Conservation (phyloP, 805 yeast genomes). For the Blastobotrys terrestris region DNA sequence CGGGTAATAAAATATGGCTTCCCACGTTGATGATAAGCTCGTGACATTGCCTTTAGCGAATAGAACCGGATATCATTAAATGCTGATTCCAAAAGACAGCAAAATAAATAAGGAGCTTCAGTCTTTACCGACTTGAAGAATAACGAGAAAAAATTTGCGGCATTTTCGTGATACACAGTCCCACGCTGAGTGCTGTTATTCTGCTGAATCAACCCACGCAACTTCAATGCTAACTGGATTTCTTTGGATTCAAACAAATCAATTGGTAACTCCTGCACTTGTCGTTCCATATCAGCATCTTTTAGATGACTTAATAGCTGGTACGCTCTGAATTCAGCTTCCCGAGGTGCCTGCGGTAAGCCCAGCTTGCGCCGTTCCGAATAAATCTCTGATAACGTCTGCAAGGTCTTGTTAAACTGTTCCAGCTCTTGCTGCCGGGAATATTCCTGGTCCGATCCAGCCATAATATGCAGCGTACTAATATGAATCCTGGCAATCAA, state of each 20-base stretch:
- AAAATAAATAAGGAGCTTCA: slow-evolving; percentile 54
- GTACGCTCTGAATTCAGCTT: slow-evolving; percentile 90
- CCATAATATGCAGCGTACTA: slow-evolving; percentile 77
- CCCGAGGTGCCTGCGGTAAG: slow-evolving; percentile 45
- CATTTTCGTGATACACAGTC: slow-evolving; percentile 52
- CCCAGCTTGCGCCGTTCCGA: slow-evolving; percentile 69
- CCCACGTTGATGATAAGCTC: slow-evolving; percentile 63
- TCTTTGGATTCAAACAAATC: slow-evolving; percentile 45
- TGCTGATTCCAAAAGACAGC: slow-evolving; percentile 69
- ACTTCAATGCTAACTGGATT: slow-evolving; percentile 65
- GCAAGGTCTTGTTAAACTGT: slow-evolving; percentile 85
- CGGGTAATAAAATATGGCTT: slow-evolving; percentile 52
- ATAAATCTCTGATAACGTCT: slow-evolving; percentile 82
- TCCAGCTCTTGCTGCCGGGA: slow-evolving; percentile 95
- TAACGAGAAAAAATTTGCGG: slow-evolving; percentile 51
- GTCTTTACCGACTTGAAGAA: slow-evolving; percentile 45
- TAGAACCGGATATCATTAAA: slow-evolving; percentile 72
- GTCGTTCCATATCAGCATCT: slow-evolving; percentile 81
- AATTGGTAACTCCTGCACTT: slow-evolving; percentile 60
- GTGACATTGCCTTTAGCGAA: slow-evolving; percentile 61
- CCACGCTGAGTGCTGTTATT: slow-evolving; percentile 41
- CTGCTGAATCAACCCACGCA: slow-evolving; percentile 62
- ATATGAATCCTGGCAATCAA: slow-evolving; percentile 85
- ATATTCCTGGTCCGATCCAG: slow-evolving; percentile 61
- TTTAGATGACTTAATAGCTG: slow-evolving; percentile 70